Base-by-base conservation (phyloP, 257 asterid species). In the Henckelia pumila region DNA sequence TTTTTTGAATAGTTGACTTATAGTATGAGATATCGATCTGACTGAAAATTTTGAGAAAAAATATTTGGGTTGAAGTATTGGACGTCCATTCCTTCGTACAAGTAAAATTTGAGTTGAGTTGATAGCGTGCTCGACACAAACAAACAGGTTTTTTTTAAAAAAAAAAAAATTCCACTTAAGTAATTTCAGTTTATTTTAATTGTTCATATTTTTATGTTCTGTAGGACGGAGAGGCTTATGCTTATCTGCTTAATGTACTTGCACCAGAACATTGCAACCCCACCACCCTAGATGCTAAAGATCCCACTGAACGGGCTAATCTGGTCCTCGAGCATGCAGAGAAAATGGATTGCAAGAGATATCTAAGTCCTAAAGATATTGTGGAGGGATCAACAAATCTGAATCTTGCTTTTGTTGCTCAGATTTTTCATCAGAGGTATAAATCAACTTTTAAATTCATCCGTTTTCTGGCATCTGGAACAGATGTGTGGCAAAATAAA, bases 171-270 rank as follows among this genome's bases (percentile, higher is more conserved):
- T 17, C 55, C 8, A 47, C 55, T 1, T 61, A 49, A 21, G 59
- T 37, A 30, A 11, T 63, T 47, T 28, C 6, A 21, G 56, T 44
- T 40, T 47, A 56, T 56, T 35, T 29, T 60, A 30, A 56, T 66
- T 59, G 32, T 29, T 64, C 14, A 28, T 26, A 20, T 67, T 56
- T 63, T 70, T 66, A n/a, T 77, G 33, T 70, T 75, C 44, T 77
- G 76, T 80, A 93, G 98, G 98, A 93, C 75, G 98, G 96, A 75
- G 98, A 93, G 83, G 98, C 98, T 56, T 93, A 88, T 78, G 85
- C 96, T 16, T 93, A 93, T 86, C 83, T 93, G 79, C 98, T 93
- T 72, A 93, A 89, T 67, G 97, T 86, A 70, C 98, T 93, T 76
- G 98, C 98, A 30, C 98, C 97, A 21, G 98, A 93, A 76, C 88